phyloP scores from a whole-genome alignment of 164 flowering plant species.

The Tetrastigma voinierianum region DNA sequence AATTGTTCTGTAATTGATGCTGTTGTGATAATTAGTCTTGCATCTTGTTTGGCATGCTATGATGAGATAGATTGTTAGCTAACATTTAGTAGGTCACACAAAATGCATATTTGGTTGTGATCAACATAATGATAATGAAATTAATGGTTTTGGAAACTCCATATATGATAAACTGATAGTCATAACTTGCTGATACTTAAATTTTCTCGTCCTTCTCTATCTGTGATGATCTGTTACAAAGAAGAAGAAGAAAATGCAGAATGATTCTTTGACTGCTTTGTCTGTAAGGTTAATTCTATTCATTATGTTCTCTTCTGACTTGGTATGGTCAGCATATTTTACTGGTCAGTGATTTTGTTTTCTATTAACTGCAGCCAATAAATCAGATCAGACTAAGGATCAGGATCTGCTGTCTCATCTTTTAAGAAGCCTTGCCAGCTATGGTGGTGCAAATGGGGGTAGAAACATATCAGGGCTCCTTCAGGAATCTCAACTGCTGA shows the following conservation, averaged over 20 bases:
- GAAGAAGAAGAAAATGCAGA: background rate
- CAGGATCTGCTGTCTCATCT: conserved; percentile 65
- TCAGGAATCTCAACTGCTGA: conserved; percentile 30
- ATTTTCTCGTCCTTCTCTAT: background rate
- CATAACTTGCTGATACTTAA: background rate
- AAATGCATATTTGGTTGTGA: background rate
- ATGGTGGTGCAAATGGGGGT: conserved; percentile 33
- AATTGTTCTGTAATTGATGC: background rate
- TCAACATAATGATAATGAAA: background rate
- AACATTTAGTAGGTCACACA: too few species aligned
- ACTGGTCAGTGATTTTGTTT: conserved; percentile 2
- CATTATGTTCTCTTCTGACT: background rate
- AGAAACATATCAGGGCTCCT: conserved; percentile 32
- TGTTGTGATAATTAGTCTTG: background rate
- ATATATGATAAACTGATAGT: background rate
- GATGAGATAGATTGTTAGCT: background rate
- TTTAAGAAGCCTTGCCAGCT: conserved; percentile 49
- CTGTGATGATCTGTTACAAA: background rate
- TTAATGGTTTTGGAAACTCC: background rate
- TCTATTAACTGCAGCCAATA: conserved; percentile 44
- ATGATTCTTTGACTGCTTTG: background rate
- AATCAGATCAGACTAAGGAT: conserved; percentile 43
- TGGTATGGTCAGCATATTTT: background rate
- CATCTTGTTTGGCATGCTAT: background rate
- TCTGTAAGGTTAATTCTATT: background rate